Evolutionary conservation across 169 alveolate species (phyloP), one percentile per base, ranked within the genome.

Genomic region (Babesia ovis): DNA sequence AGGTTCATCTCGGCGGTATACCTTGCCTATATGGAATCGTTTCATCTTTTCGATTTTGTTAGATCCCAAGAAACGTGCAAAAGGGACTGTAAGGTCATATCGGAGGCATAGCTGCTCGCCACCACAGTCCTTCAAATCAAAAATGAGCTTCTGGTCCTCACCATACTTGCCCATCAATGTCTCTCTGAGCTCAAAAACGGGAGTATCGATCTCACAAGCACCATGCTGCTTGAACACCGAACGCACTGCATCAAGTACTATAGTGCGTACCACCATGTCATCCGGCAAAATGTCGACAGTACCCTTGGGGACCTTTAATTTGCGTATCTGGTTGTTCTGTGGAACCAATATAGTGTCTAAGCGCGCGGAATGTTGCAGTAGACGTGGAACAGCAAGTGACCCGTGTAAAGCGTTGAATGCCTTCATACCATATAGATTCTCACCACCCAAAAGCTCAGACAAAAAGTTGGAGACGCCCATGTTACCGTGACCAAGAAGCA

Each of bases 1-100:
- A 22, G 99, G 99, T 76, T 97, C 97, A 72, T 97, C 99, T 68
- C 99, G 90, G 77, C 99, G 88, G 84, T 97, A 97, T 12, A 97
- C 99, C 75, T 97, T 97, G 31, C 98, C 99, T 34, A 90, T 89
- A 83, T 97, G 98, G 82, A 81, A 97, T 79, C 99, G 90, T 82
- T 97, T 97, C 31, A 97, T 80, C 43, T 90, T 76, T 20, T 91
- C 91, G 51, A 95, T 39, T 54, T 92, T 91, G 55, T 95, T 86
- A 3, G 92, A 81, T 16, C 98, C 98, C 46, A 95, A 71, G 84
- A 88, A 97, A 29, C 99, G 89, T 20, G 98, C 99, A 57, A 97
- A 95, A 11, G 99, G 99, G 6, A 96, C 99, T 23, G 99, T 96
- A 58, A 97, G 83, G 88, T 97, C 99, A 73, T 97, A 97, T 74